phyloP scores from a whole-genome alignment of 1,284 basidiomycete species.

The Phlebopus sp. region DNA sequence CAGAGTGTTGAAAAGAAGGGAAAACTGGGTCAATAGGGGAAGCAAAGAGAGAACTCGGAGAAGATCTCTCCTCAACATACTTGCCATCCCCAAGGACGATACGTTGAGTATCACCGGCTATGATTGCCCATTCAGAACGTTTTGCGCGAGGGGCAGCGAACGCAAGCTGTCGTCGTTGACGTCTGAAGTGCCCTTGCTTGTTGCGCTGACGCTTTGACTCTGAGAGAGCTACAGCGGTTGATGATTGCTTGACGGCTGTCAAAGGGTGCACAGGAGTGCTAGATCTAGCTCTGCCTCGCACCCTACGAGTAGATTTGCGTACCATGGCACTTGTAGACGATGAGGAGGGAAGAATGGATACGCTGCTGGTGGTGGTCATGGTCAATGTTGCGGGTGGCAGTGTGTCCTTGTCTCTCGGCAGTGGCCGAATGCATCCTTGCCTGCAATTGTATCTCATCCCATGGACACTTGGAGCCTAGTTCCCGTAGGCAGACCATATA shows the following conservation, averaged over 20 bases:
- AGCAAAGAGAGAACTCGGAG: slow-evolving; percentile 18
- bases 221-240: slow-evolving; percentile 9
- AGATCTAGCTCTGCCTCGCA: slow-evolving; percentile 28
- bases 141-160: slow-evolving; percentile 25
- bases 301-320: slow-evolving; percentile 20
- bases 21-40: slow-evolving; percentile 18
- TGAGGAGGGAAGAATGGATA: neutral
- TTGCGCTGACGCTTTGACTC: slow-evolving; percentile 25
- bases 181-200: slow-evolving; percentile 22
- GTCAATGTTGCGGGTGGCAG: slow-evolving; percentile 6
- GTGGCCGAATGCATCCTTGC: no score
- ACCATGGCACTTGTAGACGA: slow-evolving; percentile 12
- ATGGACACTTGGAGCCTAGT: no score
- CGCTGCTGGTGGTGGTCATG: slow-evolving; percentile 12
- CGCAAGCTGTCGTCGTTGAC: slow-evolving; percentile 16
- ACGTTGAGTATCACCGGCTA: slow-evolving; percentile 39
- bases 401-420: neutral
- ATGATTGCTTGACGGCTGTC: slow-evolving; percentile 27
- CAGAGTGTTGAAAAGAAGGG: slow-evolving; percentile 18
- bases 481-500: no score
- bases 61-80: slow-evolving; percentile 40
- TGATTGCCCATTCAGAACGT: slow-evolving; percentile 30
- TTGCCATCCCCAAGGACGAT: slow-evolving; percentile 46
- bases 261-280: slow-evolving; percentile 17
- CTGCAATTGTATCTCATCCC: no score